A percentile compares a stretch with the other conserved stretches of the same genome.
These are phyloP conservation scores for Olyra latifolia DNA, from an alignment of 176 grass and related monocot genomes.

Conservation along the genomic window DNA sequence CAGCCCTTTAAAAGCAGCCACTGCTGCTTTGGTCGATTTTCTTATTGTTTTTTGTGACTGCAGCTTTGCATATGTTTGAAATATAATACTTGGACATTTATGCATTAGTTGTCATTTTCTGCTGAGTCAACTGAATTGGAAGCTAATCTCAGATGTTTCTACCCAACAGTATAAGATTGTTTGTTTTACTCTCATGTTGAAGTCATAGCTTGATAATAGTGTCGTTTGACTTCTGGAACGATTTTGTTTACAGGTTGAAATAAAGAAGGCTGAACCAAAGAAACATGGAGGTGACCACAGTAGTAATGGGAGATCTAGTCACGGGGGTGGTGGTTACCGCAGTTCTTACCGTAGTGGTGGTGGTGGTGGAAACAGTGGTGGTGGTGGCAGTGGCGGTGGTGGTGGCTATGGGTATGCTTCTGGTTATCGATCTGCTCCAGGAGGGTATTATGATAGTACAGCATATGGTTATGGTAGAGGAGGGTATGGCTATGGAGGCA, in stretches of 20 bases:
- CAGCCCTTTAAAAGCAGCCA: neutral
- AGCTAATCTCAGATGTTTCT: neutral
- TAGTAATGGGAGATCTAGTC: constrained; percentile 59
- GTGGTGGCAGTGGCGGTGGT: neutral
- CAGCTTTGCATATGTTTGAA: neutral
- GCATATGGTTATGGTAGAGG: constrained; percentile 71
- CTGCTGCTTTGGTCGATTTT: neutral
- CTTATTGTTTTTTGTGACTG: neutral
- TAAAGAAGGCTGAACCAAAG: constrained; percentile 98
- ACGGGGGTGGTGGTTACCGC: constrained; percentile 45
- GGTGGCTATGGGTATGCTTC: constrained; percentile 43
- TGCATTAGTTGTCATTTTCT: neutral
- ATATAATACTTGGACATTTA: neutral
- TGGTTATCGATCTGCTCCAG: constrained; percentile 51
- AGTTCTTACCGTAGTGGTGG: constrained; percentile 50
- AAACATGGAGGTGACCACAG: constrained; percentile 68
- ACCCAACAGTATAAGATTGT: neutral
- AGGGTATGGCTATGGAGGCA: constrained; percentile 67
- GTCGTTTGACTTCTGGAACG: neutral
- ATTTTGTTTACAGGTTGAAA: constrained; percentile 75
- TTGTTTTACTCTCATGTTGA: neutral
- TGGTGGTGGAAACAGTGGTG: constrained; percentile 3
- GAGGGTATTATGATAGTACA: constrained; percentile 50
- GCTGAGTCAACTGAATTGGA: neutral
- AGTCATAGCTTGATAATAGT: neutral